phyloP scores from a whole-genome alignment of 495 filamentous ascomycete species.

The Penicillium simplicissimum region DNA sequence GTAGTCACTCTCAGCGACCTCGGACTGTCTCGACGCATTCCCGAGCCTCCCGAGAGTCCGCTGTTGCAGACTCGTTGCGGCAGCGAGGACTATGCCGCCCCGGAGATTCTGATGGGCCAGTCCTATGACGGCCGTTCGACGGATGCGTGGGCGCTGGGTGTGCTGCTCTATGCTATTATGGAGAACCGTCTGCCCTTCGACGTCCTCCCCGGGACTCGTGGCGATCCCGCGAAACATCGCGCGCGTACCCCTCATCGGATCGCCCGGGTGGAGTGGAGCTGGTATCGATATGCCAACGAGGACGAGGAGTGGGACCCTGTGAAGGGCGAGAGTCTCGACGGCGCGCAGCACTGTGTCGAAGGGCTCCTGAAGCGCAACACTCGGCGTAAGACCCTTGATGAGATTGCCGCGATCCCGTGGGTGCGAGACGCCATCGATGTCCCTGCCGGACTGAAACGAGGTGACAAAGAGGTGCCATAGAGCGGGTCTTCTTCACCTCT shows the following conservation, averaged over 20 bases:
- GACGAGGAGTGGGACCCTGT: slow-evolving; percentile 68
- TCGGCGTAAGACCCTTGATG: slow-evolving; percentile 69
- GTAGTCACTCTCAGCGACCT: slow-evolving; percentile 89
- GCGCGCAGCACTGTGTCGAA: slow-evolving; percentile 78
- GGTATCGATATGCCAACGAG: slow-evolving; percentile 76
- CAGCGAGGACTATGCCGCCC: slow-evolving; percentile 94
- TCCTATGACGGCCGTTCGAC: slow-evolving; percentile 90
- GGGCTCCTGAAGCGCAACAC: slow-evolving; percentile 77
- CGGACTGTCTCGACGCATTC: slow-evolving; percentile 82
- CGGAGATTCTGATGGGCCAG: slow-evolving; percentile 93
- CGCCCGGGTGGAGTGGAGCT: slow-evolving; percentile 90
- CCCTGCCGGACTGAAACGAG: slow-evolving; percentile 65
- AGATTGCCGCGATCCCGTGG: slow-evolving; percentile 73
- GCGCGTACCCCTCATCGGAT: slow-evolving; percentile 88
- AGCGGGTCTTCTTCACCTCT: slow-evolving; percentile 35
- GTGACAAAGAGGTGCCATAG: slow-evolving; percentile 63
- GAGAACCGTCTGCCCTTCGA: slow-evolving; percentile 93
- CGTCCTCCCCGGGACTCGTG: slow-evolving; percentile 69
- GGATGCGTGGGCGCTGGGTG: slow-evolving; percentile 94
- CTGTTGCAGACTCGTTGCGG: slow-evolving; percentile 88
- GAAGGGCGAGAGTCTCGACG: slow-evolving; percentile 63
- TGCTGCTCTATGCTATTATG: slow-evolving; percentile 89
- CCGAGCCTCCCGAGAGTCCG: slow-evolving; percentile 65
- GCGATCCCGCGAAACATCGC: slow-evolving; percentile 67
- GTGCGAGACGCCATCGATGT: slow-evolving; percentile 71